Evolutionary conservation across 139 green algal species (phyloP), one percentile per base, ranked within the genome.

Genomic region (Chlamydomonas sp.): DNA sequence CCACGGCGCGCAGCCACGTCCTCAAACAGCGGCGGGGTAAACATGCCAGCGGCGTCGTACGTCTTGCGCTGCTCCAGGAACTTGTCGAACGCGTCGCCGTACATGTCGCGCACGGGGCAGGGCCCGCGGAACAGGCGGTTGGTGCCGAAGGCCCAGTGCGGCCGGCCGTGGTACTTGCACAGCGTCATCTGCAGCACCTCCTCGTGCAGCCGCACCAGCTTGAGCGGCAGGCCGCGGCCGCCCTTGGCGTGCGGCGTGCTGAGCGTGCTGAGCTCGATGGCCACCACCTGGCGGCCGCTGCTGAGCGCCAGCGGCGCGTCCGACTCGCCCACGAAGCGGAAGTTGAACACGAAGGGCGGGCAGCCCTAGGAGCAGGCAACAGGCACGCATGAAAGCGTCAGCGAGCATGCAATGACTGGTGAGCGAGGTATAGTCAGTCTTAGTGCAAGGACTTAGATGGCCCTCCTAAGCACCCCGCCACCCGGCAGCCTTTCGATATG

Each of bases 171-270:
- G 77, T 91, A 91, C 83, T 88, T 88, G 81, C 88, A 91, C 67
- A 91, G 76, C 5, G 82, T 91, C 88, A 91, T 88, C 77, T 90
- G 86, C 80, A 90, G 73, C 57, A 88, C 18, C 76, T 88, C 84
- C 75, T 88, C 84, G 15, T 88, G 84, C 63, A 88, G 58, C 2
- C 75, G 63, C 49, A 63, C 58, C 16, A 82, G 75, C 84, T 88
- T 88, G 74, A 77, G 15, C 10, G 69, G 84, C 73, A 88, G 17
- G 71, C 73, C 83, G 4, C 5, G 12, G 6, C 31, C 31, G 31
- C 4, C 69, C 5, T n/a, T 31, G 2, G 66, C 59, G 1, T 15
- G 12, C 9, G 62, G 75, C 0, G 57, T 64, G 75, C 80, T 88
- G n/a, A 81, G 79, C 66, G 77, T 84, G 60, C 59, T 58, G 18